phyloP scores from a whole-genome alignment of 129 eudicot species.

The Chrysanthemum seticuspe region DNA sequence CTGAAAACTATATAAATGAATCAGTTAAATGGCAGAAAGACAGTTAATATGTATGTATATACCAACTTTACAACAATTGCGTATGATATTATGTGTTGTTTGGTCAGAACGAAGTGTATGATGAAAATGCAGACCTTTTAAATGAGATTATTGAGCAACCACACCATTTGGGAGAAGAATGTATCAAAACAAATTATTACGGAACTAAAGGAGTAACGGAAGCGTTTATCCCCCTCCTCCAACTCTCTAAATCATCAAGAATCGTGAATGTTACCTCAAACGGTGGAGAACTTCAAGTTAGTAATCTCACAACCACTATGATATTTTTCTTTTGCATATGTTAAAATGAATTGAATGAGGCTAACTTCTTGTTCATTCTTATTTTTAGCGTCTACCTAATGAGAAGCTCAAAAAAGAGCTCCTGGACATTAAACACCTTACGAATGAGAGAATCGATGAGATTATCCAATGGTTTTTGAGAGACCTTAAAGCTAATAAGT shows the following conservation, averaged over 20 bases:
- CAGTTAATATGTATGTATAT: no score
- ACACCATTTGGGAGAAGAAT: slow-evolving; percentile 35
- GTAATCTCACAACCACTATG: not conserved
- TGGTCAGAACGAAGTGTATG: slow-evolving; percentile 21
- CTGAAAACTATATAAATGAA: no score
- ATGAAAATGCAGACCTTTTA: slow-evolving; percentile 25
- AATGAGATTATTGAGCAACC: slow-evolving; percentile 10
- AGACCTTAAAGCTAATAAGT: slow-evolving; percentile 35
- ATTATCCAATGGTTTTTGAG: slow-evolving; percentile 36
- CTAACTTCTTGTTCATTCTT: not conserved
- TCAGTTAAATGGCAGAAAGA: no score
- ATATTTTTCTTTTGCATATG: no score
- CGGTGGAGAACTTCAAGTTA: slow-evolving; percentile 36
- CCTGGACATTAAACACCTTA: slow-evolving; percentile 26
- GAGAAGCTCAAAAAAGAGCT: slow-evolving; percentile 37
- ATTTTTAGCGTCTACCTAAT: slow-evolving; percentile 29
- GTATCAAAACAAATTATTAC: slow-evolving; percentile 43
- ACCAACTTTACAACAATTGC: no score
- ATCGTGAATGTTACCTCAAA: slow-evolving; percentile 44
- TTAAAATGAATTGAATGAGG: no score
- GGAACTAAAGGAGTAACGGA: slow-evolving; percentile 43
- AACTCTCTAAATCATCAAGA: slow-evolving; percentile 43
- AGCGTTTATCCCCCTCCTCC: slow-evolving; percentile 47
- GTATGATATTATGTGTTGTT: not conserved
- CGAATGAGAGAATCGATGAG: slow-evolving; percentile 41